Evolutionary conservation across 2,329 filamentous ascomycete genomes (phyloP).

Genomic region (Fusarium sp.): DNA sequence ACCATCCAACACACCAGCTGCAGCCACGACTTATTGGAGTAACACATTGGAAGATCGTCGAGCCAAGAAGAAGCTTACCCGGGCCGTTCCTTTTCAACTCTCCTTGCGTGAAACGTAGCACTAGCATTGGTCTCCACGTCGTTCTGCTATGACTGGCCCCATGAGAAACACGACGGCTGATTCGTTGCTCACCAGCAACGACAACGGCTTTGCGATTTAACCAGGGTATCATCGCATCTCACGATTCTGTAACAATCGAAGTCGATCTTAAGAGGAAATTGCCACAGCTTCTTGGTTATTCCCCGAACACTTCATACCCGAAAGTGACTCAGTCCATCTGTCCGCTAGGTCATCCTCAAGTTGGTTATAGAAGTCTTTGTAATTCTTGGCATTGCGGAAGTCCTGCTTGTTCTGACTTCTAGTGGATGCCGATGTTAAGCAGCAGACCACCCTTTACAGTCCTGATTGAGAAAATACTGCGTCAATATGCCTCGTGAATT

Average conservation of each 20-base stretch:
- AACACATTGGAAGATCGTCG: background rate
- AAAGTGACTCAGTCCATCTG: no score
- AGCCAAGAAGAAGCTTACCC: background rate
- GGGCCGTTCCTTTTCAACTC: slow-evolving; percentile 28
- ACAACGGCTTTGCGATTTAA: background rate
- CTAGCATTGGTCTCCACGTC: slow-evolving; percentile 12
- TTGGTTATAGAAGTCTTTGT: background rate
- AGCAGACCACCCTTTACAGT: slow-evolving; percentile 1
- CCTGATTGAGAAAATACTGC: slow-evolving; percentile 15
- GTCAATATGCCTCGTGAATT: slow-evolving; percentile 9
- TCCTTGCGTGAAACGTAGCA: slow-evolving; percentile 13
- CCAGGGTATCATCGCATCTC: background rate
- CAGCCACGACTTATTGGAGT: background rate
- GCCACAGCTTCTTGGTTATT: slow-evolving; percentile 7
- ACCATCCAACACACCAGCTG: slow-evolving; percentile 4
- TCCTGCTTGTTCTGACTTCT: background rate
- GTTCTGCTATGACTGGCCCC: slow-evolving; percentile 5
- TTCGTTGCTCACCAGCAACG: slow-evolving; percentile 1
- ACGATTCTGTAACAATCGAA: slow-evolving; percentile 12
- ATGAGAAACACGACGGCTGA: slow-evolving; percentile 6
- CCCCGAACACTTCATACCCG: background rate
- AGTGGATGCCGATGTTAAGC: slow-evolving; percentile 1
- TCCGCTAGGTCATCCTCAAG: no score
- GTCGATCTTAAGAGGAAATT: slow-evolving; percentile 17
- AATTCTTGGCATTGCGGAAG: background rate